These are phyloP conservation scores for Apostasia shenzhenica DNA, from an alignment of 106 monocot genomes.

Conservation along the genomic window DNA sequence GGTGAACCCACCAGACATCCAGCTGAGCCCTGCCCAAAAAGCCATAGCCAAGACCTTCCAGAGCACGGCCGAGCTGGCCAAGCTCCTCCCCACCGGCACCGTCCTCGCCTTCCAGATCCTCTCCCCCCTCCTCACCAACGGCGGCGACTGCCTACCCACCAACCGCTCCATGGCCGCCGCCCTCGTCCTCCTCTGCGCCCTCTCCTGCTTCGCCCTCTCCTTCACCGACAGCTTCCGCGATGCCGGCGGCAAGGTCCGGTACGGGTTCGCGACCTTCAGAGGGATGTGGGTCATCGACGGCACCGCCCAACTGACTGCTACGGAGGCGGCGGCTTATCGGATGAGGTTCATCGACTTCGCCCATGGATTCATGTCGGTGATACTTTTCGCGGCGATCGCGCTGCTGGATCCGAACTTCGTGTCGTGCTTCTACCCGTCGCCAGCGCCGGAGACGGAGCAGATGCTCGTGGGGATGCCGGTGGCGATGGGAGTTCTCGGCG, in stretches of 20 bases:
- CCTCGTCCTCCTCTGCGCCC: conserved; percentile 25
- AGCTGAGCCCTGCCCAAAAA: neutral
- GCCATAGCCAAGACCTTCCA: conserved; percentile 25
- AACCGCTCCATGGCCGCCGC: conserved; percentile 12
- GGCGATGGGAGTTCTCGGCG: conserved; percentile 30
- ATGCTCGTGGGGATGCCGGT: conserved; percentile 21
- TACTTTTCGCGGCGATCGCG: conserved; percentile 38
- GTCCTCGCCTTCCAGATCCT: conserved; percentile 37
- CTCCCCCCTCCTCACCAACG: conserved; percentile 27
- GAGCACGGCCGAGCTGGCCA: conserved; percentile 34
- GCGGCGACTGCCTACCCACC: conserved; percentile 13
- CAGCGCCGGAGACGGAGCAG: conserved; percentile 17
- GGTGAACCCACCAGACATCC: neutral
- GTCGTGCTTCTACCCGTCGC: conserved; percentile 30
- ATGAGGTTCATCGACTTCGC: conserved; percentile 33
- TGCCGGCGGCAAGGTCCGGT: conserved; percentile 10
- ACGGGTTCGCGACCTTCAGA: conserved; percentile 30
- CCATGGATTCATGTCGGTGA: conserved; percentile 24
- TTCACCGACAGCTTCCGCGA: conserved; percentile 52
- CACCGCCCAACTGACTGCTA: conserved; percentile 13
- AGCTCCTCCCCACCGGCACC: conserved; percentile 39
- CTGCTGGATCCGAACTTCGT: conserved; percentile 34
- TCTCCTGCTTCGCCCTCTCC: conserved; percentile 36
- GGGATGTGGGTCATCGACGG: conserved; percentile 56
- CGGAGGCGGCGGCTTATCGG: conserved; percentile 12